These are phyloP conservation scores for Calonectria honghensis DNA, from an alignment of 2,329 filamentous ascomycete genomes.

Conservation along the genomic window DNA sequence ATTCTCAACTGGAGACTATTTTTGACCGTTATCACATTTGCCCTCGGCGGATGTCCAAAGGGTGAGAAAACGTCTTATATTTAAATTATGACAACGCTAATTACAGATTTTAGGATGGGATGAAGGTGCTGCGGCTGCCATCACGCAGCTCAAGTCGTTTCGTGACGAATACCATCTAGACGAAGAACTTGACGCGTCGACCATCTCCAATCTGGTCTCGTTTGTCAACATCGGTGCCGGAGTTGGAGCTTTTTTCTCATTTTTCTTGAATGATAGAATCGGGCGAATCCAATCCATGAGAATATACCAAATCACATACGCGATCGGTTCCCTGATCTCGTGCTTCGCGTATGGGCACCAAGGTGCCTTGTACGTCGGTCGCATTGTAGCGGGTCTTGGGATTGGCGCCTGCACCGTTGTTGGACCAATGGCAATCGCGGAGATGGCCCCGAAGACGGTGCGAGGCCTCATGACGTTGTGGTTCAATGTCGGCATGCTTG, in stretches of 20 bases:
- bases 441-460: conserved; percentile 45
- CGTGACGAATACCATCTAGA: conserved; percentile 25
- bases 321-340: conserved; percentile 15
- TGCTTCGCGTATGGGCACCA: conserved; percentile 23
- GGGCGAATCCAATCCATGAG: conserved; percentile 25
- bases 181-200: conserved; percentile 9
- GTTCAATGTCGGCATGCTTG: conserved; percentile 44
- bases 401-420: conserved; percentile 47
- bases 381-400: conserved; percentile 46
- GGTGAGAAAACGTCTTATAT: background rate
- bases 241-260: conserved; percentile 29
- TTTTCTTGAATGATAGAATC: conserved; percentile 31
- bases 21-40: conserved; percentile 13
- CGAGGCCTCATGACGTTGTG: conserved; percentile 46
- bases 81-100: background rate
- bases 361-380: conserved; percentile 35
- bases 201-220: conserved; percentile 29
- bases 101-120: conserved; percentile 1
- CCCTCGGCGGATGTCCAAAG: conserved; percentile 23
- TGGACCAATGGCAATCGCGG: conserved; percentile 44
- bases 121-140: conserved; percentile 26
- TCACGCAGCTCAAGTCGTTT: conserved; percentile 25
- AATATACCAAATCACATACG: conserved; percentile 27
- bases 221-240: conserved; percentile 35
- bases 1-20: conserved; percentile 32